These are phyloP conservation scores for Penicillium brevicompactum DNA, from an alignment of 2,329 filamentous ascomycete genomes.

Conservation along the genomic window DNA sequence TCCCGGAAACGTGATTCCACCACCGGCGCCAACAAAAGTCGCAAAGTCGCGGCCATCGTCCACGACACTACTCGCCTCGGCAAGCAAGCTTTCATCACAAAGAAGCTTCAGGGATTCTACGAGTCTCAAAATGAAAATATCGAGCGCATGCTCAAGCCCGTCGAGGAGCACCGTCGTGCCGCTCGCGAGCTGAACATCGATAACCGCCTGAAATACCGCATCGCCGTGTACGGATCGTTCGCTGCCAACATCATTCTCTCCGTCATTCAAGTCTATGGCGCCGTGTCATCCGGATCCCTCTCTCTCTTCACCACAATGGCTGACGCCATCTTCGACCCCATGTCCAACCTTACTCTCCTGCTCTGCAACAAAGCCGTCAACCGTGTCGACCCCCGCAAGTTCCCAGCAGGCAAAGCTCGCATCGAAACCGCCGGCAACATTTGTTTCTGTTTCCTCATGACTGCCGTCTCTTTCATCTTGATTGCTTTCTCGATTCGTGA, in stretches of 20 bases:
- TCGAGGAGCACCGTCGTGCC: conserved; percentile 84
- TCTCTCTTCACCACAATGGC: conserved; percentile 98
- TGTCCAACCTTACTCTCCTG: conserved; percentile 86
- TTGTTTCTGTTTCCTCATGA: conserved; percentile 95
- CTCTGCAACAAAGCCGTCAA: conserved; percentile 85
- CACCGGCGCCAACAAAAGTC: conserved; percentile 3
- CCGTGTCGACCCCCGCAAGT: conserved; percentile 80
- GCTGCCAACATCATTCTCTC: conserved; percentile 79
- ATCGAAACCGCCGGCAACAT: conserved; percentile 97
- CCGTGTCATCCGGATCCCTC: conserved; percentile 82
- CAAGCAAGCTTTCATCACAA: conserved; percentile 37
- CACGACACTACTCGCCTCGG: conserved; percentile 37
- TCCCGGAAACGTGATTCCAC: conserved; percentile 65
- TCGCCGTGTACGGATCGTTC: conserved; percentile 69
- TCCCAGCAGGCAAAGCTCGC: conserved; percentile 88
- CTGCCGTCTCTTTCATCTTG: conserved; percentile 83
- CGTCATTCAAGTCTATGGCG: conserved; percentile 83
- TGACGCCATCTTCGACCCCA: conserved; percentile 88
- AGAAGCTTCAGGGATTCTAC: conserved; percentile 75
- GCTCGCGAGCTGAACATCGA: conserved; percentile 78
- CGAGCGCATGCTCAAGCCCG: conserved; percentile 84
- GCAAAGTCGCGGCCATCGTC: conserved; percentile 16
- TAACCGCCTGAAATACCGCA: conserved; percentile 68
- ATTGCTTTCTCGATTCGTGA: conserved; percentile 84
- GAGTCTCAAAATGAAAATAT: conserved; percentile 91